Percentiles rank a stretch among this genome's conserved stretches.
Evolutionary conservation across 1,284 basidiomycete species (phyloP).

Genomic region (Cystobasidiaceae sp.): DNA sequence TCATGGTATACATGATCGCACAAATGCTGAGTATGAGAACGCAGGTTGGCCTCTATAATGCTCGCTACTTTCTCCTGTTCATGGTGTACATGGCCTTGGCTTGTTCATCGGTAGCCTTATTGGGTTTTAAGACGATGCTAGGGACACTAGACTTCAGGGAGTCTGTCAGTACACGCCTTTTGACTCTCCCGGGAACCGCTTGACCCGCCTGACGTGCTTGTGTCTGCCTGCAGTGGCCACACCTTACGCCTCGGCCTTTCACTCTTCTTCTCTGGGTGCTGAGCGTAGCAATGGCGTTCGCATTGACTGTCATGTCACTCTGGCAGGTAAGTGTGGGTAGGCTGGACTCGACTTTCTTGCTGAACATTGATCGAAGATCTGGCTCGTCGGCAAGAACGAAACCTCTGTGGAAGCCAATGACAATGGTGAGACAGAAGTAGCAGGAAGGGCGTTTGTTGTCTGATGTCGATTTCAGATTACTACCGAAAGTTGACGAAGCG

Average conservation of each 20-base stretch:
- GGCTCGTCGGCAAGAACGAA: conserved; percentile 69
- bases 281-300: conserved; percentile 61
- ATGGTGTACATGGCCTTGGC: conserved; percentile 55
- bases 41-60: conserved; percentile 78
- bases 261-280: conserved; percentile 77
- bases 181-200: not conserved
- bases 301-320: conserved; percentile 69
- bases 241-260: conserved; percentile 58
- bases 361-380: conserved; percentile 55
- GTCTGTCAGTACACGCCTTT: not conserved
- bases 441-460: not conserved
- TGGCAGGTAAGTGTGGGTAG: conserved; percentile 51
- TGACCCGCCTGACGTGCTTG: not conserved
- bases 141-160: conserved; percentile 26
- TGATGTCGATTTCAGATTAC: conserved; percentile 47
- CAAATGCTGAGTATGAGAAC: not conserved
- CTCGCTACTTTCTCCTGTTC: conserved; percentile 92
- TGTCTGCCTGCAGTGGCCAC: conserved; percentile 22
- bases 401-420: conserved; percentile 90
- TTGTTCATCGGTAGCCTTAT: conserved; percentile 33
- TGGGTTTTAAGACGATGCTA: conserved; percentile 35
- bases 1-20: not conserved
- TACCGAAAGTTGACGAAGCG: conserved; percentile 66
- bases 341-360: not conserved
- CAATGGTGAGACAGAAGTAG: conserved; percentile 50